phyloP scores from a whole-genome alignment of 805 yeast genomes.

The Starmerella bombicola region DNA sequence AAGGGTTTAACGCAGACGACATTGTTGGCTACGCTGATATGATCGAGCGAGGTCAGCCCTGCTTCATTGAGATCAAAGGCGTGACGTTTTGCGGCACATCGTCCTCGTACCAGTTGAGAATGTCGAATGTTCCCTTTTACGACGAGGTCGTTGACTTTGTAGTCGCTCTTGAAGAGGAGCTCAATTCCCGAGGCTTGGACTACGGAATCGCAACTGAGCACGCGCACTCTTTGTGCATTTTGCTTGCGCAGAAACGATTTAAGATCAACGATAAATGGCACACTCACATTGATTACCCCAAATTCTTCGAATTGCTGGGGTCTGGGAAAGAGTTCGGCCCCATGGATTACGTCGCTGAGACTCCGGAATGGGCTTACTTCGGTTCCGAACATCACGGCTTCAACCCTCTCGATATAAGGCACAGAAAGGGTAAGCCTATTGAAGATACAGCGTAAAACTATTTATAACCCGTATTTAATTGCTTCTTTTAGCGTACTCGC shows the following conservation, averaged over 20 bases:
- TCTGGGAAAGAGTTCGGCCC: constrained; percentile 59
- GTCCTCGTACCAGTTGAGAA: constrained; percentile 77
- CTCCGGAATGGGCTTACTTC: constrained; percentile 87
- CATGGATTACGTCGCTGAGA: constrained; percentile 65
- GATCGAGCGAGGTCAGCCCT: constrained; percentile 68
- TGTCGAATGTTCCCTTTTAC: constrained; percentile 91
- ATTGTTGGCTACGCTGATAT: constrained; percentile 68
- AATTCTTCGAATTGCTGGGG: constrained; percentile 56
- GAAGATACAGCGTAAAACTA: neutral
- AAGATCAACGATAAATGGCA: constrained; percentile 62
- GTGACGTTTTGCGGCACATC: constrained; percentile 93
- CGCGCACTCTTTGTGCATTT: constrained; percentile 86
- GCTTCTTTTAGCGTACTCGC: neutral
- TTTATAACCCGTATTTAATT: neutral
- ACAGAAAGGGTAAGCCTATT: constrained; percentile 32
- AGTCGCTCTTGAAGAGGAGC: constrained; percentile 44
- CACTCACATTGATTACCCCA: constrained; percentile 76
- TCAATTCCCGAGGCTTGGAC: constrained; percentile 50
- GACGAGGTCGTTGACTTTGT: constrained; percentile 80
- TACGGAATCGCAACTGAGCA: constrained; percentile 90
- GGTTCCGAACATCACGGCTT: constrained; percentile 80
- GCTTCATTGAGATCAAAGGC: constrained; percentile 85
- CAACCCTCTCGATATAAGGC: constrained; percentile 65
- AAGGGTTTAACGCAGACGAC: constrained; percentile 82
- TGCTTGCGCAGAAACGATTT: constrained; percentile 67